Base-by-base conservation (phyloP, 2,329 filamentous ascomycete genomes). In the Seiridium cupressi region DNA sequence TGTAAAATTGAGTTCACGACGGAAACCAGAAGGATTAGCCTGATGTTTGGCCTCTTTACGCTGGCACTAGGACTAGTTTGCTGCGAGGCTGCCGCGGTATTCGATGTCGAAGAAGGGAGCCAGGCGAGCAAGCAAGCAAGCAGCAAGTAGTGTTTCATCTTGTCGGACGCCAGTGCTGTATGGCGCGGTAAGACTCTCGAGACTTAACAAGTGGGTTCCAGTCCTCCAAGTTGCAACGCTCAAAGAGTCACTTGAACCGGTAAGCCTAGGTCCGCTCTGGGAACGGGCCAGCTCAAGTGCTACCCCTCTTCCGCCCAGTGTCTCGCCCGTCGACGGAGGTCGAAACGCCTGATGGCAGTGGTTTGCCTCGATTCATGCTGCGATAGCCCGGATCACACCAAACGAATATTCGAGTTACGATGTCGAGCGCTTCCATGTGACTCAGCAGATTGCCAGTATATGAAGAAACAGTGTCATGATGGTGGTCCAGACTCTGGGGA, bases 401-500 rank as follows among this genome's bases (percentile, higher is more conserved):
- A 32, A 53, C 40, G 26, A 36, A 48, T 32, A 44, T 44, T 51
- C 48, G 51, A 60, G 40, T 34, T 57, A n/a, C 42, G 31, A 40
- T 38, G 36, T 46, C 32, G 31, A 48, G 44, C 42, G n/a, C 36
- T 44, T 66, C 68, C 73, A 74, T 74, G 72, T 75, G 73, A 74
- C 68, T 65, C 66, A 60, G 66, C 69, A 64, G 66, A 65, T 64
- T 65, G 62, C 60, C 66, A 64, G 65, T 68, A 66, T 65, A 66
- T 64, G 32, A 60, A 59, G 61, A 58, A 51, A 62, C 36, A 55
- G 44, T 48, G 60, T 48, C 54, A 44, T 64, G 66, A 63, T 66
- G 62, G 66, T 65, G 67, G 65, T 58, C 69, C 65, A 70, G 67
- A 69, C 62, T 66, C 65, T 67, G 67, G 70, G 69, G 72, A 70